Evolutionary conservation across 192 early-diverging fungal genomes (phyloP).

Genomic region (Paraglomus occultum): DNA sequence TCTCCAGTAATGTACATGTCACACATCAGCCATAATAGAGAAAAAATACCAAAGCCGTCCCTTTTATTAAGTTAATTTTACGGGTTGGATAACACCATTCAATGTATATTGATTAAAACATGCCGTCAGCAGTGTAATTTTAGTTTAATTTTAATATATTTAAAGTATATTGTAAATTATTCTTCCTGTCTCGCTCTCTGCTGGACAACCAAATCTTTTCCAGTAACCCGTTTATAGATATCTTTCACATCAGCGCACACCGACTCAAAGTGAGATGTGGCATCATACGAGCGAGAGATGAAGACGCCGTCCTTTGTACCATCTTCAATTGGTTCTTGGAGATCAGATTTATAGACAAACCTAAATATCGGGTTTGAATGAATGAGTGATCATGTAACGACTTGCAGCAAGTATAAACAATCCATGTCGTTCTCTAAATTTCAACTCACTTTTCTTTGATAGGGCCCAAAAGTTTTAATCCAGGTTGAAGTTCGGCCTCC

Average conservation of each 20-base stretch:
- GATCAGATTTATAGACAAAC: conserved; percentile 80
- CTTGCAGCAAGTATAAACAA: not conserved
- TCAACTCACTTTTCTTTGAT: conserved; percentile 75
- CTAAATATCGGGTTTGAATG: conserved; percentile 25
- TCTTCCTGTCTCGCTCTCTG: conserved; percentile 61
- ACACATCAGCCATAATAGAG: no score
- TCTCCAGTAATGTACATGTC: no score
- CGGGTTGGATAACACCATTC: no score
- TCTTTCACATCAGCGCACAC: conserved; percentile 95
- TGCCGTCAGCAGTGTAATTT: no score
- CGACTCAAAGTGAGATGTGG: conserved; percentile 99
- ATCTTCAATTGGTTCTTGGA: conserved; percentile 86
- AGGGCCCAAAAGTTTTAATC: conserved; percentile 84
- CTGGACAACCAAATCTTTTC: conserved; percentile 73
- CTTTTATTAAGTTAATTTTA: no score
- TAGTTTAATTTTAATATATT: no score
- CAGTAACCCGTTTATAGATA: conserved; percentile 82
- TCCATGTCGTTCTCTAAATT: no score
- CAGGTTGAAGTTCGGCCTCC: conserved; percentile 88
- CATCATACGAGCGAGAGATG: conserved; percentile 95
- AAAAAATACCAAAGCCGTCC: no score
- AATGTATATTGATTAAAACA: no score
- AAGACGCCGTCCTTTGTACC: conserved; percentile 83
- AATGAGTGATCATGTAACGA: conserved; percentile 2
- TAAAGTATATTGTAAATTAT: conserved; percentile 24